phyloP scores from a whole-genome alignment of 805 yeast species.

The Wickerhamomyces chambardii region DNA sequence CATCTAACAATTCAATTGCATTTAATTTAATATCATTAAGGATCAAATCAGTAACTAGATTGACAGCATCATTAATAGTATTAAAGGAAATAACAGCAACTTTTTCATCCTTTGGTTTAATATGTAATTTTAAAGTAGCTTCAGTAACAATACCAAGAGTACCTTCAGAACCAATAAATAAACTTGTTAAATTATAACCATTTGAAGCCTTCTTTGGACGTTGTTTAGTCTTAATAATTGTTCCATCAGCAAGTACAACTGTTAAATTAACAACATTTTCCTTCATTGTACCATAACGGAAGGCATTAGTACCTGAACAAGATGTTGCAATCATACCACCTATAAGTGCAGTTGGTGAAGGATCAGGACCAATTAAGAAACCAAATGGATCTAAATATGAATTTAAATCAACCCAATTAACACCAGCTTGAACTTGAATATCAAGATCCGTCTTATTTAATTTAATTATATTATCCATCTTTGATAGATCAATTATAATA shows the following conservation, averaged over 20 bases:
- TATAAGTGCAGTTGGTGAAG: conserved; percentile 72
- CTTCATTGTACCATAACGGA: conserved; percentile 71
- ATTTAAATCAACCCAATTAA: conserved; percentile 67
- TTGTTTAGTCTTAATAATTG: conserved; percentile 59
- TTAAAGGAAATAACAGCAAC: conserved; percentile 67
- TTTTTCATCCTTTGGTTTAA: conserved; percentile 51
- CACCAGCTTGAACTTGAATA: conserved; percentile 66
- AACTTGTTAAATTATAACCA: conserved; percentile 69
- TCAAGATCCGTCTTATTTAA: conserved; percentile 61
- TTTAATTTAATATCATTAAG: conserved; percentile 55
- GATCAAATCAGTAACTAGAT: conserved; percentile 53
- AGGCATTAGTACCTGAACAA: conserved; percentile 76
- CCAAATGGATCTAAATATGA: conserved; percentile 37
- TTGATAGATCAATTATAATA: conserved; percentile 49
- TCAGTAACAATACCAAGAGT: conserved; percentile 73
- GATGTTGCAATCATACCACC: conserved; percentile 75
- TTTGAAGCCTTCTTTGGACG: conserved; percentile 73
- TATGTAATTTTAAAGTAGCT: conserved; percentile 63
- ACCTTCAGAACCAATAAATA: conserved; percentile 73
- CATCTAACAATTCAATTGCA: conserved; percentile 69
- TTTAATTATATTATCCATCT: conserved; percentile 48
- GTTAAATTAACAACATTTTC: conserved; percentile 61
- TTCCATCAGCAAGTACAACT: conserved; percentile 74
- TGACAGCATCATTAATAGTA: conserved; percentile 60
- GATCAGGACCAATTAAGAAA: conserved; percentile 64